A percentile compares a stretch with the other conserved stretches of the same genome.
phyloP scores from a whole-genome alignment of 202 grass and related monocot genomes.

The Setaria italica region DNA sequence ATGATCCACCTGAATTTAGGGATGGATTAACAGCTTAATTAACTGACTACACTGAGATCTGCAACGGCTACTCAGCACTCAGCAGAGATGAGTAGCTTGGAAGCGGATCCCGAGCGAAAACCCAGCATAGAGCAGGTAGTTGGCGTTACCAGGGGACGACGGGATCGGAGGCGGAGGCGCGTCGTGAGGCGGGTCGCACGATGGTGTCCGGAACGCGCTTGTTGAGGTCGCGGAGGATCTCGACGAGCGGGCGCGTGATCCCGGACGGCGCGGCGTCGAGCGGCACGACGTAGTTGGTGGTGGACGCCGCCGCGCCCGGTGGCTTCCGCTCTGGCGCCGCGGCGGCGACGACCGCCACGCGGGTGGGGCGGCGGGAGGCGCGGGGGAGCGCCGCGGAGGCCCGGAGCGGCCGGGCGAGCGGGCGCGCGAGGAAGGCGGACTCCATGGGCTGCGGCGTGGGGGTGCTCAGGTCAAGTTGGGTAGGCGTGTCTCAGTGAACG shows the following conservation, averaged over 20 bases:
- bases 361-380: neutral
- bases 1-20: conserved; percentile 29
- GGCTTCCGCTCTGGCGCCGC: neutral
- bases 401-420: neutral
- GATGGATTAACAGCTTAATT: neutral
- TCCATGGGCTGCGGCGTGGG: conserved; percentile 36
- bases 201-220: conserved; percentile 94
- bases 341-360: neutral
- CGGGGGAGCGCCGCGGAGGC: neutral
- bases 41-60: neutral
- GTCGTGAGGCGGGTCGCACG: conserved; percentile 44
- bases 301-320: conserved; percentile 33
- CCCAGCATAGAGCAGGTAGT: neutral
- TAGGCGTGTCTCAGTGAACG: no score
- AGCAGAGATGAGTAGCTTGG: no score
- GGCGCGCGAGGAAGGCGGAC: conserved; percentile 29
- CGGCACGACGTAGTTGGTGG: conserved; percentile 83
- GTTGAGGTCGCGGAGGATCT: conserved; percentile 99
- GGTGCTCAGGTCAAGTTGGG: no score
- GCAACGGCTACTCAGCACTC: neutral
- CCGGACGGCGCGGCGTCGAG: conserved; percentile 76
- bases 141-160: conserved; percentile 64
- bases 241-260: conserved; percentile 89
- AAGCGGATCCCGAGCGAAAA: neutral
- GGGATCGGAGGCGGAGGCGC: conserved; percentile 51